phyloP scores from a whole-genome alignment of 2,329 filamentous ascomycete species.

The Alternaria sp. region DNA sequence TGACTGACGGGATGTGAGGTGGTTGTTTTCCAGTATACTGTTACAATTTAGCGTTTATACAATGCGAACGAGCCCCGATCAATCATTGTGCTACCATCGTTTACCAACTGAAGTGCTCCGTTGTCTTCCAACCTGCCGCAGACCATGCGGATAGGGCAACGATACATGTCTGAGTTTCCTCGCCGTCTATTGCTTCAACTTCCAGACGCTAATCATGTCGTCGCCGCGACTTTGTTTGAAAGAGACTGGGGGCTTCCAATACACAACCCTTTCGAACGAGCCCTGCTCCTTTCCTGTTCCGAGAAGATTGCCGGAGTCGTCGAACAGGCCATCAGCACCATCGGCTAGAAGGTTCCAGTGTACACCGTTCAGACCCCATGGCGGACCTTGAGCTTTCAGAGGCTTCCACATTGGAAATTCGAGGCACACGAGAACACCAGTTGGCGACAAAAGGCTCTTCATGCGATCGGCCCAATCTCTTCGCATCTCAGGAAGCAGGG shows the following conservation, averaged over 20 bases:
- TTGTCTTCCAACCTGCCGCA: neutral
- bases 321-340: conserved; percentile 16
- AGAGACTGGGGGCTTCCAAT: conserved; percentile 22
- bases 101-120: neutral
- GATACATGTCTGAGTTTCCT: neutral
- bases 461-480: conserved; percentile 62
- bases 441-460: conserved; percentile 58
- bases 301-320: conserved; percentile 13
- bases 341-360: conserved; percentile 20
- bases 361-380: conserved; percentile 67
- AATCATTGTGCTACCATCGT: neutral
- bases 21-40: neutral
- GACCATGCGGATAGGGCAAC: neutral
- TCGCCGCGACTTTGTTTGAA: conserved; percentile 23
- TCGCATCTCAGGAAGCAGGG: conserved; percentile 60
- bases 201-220: conserved; percentile 27
- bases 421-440: conserved; percentile 64
- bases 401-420: conserved; percentile 78
- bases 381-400: conserved; percentile 69
- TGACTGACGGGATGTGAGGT: conserved; percentile 39
- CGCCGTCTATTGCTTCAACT: conserved; percentile 8
- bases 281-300: conserved; percentile 1
- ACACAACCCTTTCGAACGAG: conserved; percentile 14
- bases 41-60: neutral
- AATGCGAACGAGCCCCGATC: neutral